Evolutionary conservation across 148 eudicot species (phyloP).

Genomic region (Polygonum maritimum): DNA sequence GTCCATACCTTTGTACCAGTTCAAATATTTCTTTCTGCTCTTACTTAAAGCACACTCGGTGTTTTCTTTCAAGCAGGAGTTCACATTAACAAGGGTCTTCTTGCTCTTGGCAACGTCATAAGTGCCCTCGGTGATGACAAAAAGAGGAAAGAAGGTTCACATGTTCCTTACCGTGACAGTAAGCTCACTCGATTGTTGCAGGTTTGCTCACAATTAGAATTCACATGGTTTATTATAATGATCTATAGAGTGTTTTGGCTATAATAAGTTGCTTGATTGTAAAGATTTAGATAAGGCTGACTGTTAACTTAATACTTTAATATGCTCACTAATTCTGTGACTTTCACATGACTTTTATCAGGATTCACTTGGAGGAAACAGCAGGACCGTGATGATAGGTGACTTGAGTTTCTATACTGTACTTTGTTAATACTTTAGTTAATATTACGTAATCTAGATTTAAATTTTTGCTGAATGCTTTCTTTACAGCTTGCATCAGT

Average conservation of each 20-base stretch:
- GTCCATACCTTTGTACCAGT: not conserved
- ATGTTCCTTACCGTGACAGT: conserved; percentile 98
- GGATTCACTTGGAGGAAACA: conserved; percentile 99
- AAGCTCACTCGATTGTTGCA: conserved; percentile 95
- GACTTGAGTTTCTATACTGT: conserved; percentile 11
- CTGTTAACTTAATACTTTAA: not conserved
- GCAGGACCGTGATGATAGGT: conserved; percentile 99
- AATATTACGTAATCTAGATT: not conserved
- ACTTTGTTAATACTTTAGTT: not conserved
- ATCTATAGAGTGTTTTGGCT: not conserved
- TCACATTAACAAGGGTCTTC: conserved; percentile 97
- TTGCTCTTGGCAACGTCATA: conserved; percentile 96
- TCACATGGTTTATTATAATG: not conserved
- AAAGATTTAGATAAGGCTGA: not conserved
- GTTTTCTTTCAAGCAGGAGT: conserved; percentile 48
- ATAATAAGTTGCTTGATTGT: not conserved
- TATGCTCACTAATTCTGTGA: not conserved
- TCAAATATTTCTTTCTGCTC: conserved; percentile 9
- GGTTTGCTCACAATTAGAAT: conserved; percentile 33
- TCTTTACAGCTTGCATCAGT: conserved; percentile 87
- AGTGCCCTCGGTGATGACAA: conserved; percentile 99
- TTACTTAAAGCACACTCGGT: conserved; percentile 7
- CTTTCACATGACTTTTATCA: conserved; percentile 17
- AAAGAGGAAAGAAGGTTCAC: conserved; percentile 87
- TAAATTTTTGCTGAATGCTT: conserved; percentile 8